phyloP scores from a whole-genome alignment of 306 rosid species.

The Ziziphus jujuba region DNA sequence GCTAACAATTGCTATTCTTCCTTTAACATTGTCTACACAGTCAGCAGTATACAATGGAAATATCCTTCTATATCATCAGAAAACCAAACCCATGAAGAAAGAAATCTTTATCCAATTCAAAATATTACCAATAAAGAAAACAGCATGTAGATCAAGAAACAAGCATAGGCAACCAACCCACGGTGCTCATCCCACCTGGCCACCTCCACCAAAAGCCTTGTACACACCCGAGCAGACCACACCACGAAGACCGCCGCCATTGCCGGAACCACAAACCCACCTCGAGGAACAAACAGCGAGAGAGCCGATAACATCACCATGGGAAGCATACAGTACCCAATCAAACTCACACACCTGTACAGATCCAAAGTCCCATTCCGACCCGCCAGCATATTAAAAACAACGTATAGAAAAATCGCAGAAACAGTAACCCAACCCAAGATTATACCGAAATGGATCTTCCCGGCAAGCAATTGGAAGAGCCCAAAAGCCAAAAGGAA shows the following conservation, averaged over 20 bases:
- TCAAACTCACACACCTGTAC: constrained; percentile 1
- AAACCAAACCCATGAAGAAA: not conserved
- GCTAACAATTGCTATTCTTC: not conserved
- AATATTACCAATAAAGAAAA: not conserved
- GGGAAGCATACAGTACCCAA: not conserved
- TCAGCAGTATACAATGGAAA: not conserved
- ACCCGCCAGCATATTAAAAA: constrained; percentile 4
- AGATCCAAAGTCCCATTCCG: not conserved
- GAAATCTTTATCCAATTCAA: not conserved
- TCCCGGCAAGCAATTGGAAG: not conserved
- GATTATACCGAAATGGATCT: constrained; percentile 2
- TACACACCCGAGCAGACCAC: not conserved
- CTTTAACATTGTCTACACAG: not conserved
- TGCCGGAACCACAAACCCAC: not conserved
- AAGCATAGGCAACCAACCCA: not conserved
- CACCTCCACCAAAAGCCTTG: not conserved
- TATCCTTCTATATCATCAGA: not conserved
- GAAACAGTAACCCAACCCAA: constrained; percentile 1
- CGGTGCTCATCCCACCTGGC: constrained; percentile 1
- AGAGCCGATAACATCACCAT: constrained; percentile 3
- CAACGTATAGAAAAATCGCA: not conserved
- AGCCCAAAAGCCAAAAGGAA: not conserved
- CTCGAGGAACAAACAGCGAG: not conserved
- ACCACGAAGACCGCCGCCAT: not conserved
- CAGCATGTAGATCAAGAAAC: not conserved